phyloP scores from a whole-genome alignment of 306 rosid species.

The Senna tora region DNA sequence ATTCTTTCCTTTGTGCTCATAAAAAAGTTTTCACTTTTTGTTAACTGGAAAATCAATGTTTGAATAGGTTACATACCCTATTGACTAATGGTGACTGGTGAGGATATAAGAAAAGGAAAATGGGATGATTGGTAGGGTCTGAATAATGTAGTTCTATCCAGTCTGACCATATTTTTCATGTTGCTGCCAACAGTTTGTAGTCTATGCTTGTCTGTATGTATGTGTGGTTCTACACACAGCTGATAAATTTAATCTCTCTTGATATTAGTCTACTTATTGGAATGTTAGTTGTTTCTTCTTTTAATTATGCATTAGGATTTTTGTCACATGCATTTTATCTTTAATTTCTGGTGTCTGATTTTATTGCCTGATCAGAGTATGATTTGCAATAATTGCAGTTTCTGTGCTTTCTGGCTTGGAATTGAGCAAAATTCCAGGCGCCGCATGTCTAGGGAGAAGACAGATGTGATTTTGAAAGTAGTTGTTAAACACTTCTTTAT shows the following conservation, averaged over 20 bases:
- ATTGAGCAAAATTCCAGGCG: constrained; percentile 88
- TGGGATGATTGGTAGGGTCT: constrained; percentile 15
- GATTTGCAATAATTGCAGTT: constrained; percentile 55
- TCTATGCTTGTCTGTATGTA: constrained; percentile 13
- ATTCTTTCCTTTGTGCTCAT: constrained; percentile 4
- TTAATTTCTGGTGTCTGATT: constrained; percentile 29
- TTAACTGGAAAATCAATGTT: not conserved
- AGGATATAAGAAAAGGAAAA: constrained; percentile 13
- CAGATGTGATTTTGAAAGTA: constrained; percentile 80
- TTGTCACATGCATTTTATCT: constrained; percentile 13
- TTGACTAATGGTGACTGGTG: constrained; percentile 10
- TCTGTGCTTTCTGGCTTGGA: constrained; percentile 88
- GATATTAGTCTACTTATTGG: constrained; percentile 3
- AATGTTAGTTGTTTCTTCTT: constrained; percentile 5
- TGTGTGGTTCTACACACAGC: constrained; percentile 5
- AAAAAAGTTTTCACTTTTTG: not conserved
- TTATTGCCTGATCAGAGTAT: constrained; percentile 31
- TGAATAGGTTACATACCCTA: constrained; percentile 20
- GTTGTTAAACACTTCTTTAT: constrained; percentile 93
- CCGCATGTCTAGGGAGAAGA: constrained; percentile 92
- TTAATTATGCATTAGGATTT: not conserved
- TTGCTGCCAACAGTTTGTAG: not conserved
- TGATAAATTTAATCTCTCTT: constrained; percentile 29
- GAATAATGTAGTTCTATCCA: constrained; percentile 13
- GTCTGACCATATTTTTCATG: constrained; percentile 29